Base-by-base conservation (phyloP, 768 basidiomycete species). In the Tylopilus sp. region DNA sequence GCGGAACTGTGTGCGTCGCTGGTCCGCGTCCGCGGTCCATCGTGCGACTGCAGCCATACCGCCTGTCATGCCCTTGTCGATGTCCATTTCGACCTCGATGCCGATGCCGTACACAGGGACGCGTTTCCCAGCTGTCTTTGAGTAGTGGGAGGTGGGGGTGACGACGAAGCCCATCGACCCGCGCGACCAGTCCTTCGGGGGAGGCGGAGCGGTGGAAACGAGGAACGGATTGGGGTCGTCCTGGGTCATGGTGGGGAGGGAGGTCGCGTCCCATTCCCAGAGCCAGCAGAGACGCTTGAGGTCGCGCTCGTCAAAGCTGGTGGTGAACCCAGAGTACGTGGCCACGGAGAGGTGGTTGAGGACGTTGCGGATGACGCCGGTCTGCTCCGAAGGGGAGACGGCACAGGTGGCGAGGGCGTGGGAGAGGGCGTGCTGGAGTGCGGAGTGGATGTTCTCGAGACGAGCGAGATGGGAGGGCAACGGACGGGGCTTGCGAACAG, bases 21-120 rank as follows among this genome's bases (percentile, higher is more conserved):
- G 71, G 50, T 89, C 87, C 33, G 79, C 72, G 40, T 76, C 82
- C 26, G 86, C 81, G 3, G 91, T 91, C 91, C 91, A 93, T 51
- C 89, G 81, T 48, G 91, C 90, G 40, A 93, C 87, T 26, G 90
- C 87, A 33, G 89, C 88, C 86, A 92, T 92, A n/a, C 90, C 89
- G 41, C 80, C 83, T 21, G 75, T 75, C 85, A 88, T 84, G 60
- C 80, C 83, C 71, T 87, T 88, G 70, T 89, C 87, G 50, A 90
- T 80, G 61, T 91, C 83, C 74, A 89, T 86, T 60, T 92, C 88
- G 24, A 92, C 89, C 70, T 92, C 88, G 45, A 93, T 89, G 1
- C 91, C 91, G 56, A 92, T 79, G 10, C 90, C 91, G 66, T 92
- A 93, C 1, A 81, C 90, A 30, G 88, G 85, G 19, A 89, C 73